Evolutionary conservation across 345 rosid genomes (phyloP).

Genomic region (Carallia brachiata): DNA sequence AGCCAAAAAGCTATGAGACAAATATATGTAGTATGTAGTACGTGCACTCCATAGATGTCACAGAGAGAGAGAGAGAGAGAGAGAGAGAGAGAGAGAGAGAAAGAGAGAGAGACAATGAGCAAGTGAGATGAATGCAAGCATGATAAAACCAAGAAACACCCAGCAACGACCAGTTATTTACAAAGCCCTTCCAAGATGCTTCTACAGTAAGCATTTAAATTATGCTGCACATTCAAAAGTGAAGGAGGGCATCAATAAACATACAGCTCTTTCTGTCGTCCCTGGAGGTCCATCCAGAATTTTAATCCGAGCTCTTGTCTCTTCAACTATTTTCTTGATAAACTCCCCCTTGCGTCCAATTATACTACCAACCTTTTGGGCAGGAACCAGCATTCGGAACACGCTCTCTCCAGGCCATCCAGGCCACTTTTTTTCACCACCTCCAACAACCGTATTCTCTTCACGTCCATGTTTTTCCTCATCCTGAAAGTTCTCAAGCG

Average conservation of each 20-base stretch:
- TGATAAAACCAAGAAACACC: no score
- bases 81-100: no score
- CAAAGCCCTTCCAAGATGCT: no score
- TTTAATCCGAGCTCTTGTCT: constrained; percentile 96
- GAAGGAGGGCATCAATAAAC: constrained; percentile 29
- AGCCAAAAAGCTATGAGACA: no score
- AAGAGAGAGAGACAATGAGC: no score
- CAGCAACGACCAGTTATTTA: no score
- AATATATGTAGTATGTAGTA: no score
- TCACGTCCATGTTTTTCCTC: constrained; percentile 18
- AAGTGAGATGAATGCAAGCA: no score
- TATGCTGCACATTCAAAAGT: not conserved
- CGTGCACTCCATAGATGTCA: no score
- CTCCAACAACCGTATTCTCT: constrained; percentile 29
- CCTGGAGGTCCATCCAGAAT: constrained; percentile 99
- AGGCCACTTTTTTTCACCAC: constrained; percentile 91
- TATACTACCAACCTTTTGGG: constrained; percentile 95
- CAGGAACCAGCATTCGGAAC: constrained; percentile 96
- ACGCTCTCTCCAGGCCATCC: constrained; percentile 99
- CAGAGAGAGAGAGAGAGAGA: no score
- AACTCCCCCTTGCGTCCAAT: constrained; percentile 98
- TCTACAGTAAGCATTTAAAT: no score
- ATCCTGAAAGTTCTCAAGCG: constrained; percentile 18
- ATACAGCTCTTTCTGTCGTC: constrained; percentile 96
- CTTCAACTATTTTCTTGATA: constrained; percentile 95